Conservation (phyloP, 805 yeast genomes). For the Nadsonia fulvescens region DNA sequence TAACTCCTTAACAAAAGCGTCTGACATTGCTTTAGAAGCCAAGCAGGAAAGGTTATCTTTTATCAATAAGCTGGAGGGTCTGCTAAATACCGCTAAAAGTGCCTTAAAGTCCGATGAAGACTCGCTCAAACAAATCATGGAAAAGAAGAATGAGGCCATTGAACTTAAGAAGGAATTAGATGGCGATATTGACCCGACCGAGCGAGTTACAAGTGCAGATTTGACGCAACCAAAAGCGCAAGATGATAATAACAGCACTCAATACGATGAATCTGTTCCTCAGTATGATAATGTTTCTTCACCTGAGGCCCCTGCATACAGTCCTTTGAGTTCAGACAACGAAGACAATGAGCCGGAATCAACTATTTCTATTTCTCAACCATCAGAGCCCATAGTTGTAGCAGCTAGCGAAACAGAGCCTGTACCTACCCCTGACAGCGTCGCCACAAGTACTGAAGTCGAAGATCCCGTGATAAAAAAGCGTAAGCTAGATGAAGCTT, state of each 20-base stretch:
- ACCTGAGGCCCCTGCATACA: constrained; percentile 11
- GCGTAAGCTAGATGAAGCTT: no score
- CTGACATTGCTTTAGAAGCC: no score
- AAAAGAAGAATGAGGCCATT: constrained; percentile 13
- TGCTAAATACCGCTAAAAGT: constrained; percentile 15
- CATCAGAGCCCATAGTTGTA: no score
- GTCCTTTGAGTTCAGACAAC: constrained; percentile 22
- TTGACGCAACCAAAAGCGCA: constrained; percentile 13
- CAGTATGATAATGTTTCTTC: no score
- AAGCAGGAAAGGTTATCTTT: no score
- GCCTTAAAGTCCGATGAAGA: constrained; percentile 14
- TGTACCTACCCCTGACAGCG: no score
- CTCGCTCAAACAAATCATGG: constrained; percentile 14
- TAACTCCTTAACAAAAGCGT: constrained; percentile 12
- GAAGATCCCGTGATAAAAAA: no score
- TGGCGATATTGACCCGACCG: constrained; percentile 11
- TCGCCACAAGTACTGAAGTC: no score
- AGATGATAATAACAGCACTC: constrained; percentile 9
- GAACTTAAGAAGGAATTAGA: constrained; percentile 11
- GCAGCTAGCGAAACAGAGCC: no score
- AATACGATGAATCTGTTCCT: no score
- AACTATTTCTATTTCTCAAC: no score
- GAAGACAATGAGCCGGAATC: constrained; percentile 27
- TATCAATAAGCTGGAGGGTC: constrained; percentile 14
- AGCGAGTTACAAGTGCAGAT: no score